These are phyloP conservation scores for Podila verticillata DNA, from an alignment of 192 early-diverging fungal species.

Conservation along the genomic window DNA sequence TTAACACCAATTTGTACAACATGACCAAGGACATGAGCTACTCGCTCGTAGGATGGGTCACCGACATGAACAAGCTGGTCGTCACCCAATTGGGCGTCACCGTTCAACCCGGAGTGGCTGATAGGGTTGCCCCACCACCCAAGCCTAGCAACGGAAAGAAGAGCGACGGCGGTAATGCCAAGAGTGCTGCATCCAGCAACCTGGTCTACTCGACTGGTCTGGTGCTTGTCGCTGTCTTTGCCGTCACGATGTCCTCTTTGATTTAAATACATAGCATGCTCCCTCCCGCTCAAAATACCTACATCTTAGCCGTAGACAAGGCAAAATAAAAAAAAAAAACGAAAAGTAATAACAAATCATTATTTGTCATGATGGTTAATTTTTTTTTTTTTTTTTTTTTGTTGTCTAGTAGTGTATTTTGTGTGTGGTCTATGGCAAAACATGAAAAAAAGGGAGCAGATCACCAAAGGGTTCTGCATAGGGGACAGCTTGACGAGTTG, in stretches of 20 bases:
- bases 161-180: neutral
- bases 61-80: constrained; percentile 12
- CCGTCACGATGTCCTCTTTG: neutral
- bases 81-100: constrained; percentile 13
- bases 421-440: neutral
- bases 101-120: neutral
- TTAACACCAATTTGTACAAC: constrained; percentile 23
- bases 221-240: neutral
- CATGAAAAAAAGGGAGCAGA: neutral
- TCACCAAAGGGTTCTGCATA: constrained; percentile 68
- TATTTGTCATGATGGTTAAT: too few species aligned
- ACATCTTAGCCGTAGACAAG: too few species aligned
- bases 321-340: too few species aligned
- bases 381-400: too few species aligned
- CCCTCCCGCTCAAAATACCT: too few species aligned
- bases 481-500: constrained; percentile 68
- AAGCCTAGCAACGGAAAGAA: constrained; percentile 13
- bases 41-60: constrained; percentile 20
- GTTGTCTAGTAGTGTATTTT: neutral
- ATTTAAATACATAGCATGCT: neutral
- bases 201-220: neutral
- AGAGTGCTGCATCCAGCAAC: neutral
- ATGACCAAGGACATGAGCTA: constrained; percentile 23
- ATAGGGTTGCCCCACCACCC: constrained; percentile 26
- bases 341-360: neutral